Conservation (phyloP, 2,329 filamentous ascomycete genomes). For the Alternaria sp. region DNA sequence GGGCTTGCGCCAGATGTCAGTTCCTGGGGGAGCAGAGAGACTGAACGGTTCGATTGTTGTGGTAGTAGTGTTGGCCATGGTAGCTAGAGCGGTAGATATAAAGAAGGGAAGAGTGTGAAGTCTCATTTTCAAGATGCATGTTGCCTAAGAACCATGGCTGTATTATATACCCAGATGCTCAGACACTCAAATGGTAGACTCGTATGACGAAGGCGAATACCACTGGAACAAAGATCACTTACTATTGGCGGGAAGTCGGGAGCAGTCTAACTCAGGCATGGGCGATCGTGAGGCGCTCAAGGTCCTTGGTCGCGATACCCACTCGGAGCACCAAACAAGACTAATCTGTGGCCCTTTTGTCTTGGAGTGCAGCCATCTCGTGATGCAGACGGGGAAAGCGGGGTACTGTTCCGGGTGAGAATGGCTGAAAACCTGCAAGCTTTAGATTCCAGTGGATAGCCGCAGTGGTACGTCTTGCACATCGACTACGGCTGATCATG, state of each 20-base stretch:
- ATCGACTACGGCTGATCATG: conserved; percentile 9
- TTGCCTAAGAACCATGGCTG: neutral
- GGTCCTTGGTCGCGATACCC: neutral
- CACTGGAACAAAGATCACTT: neutral
- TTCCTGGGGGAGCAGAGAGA: conserved; percentile 60
- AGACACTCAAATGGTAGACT: neutral
- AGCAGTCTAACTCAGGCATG: neutral
- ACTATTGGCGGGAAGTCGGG: conserved; percentile 16
- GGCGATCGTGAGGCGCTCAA: neutral
- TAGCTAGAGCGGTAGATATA: conserved; percentile 1
- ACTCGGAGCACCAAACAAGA: conserved; percentile 7
- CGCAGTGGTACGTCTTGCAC: conserved; percentile 8
- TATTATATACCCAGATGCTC: conserved; percentile 22
- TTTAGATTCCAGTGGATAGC: neutral
- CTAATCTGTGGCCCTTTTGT: conserved; percentile 4
- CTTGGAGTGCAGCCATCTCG: conserved; percentile 6
- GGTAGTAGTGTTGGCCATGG: conserved; percentile 27
- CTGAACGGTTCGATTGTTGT: conserved; percentile 40
- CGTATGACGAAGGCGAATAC: neutral
- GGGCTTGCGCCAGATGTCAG: conserved; percentile 81
- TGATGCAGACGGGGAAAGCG: conserved; percentile 28
- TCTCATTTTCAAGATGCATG: neutral
- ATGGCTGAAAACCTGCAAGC: conserved; percentile 29
- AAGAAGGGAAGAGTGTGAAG: neutral
- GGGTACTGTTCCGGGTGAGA: conserved; percentile 34